A percentile compares a stretch with the other conserved stretches of the same genome.
phyloP scores from a whole-genome alignment of 306 rosid genomes.

The Fragaria nilgerrensis region DNA sequence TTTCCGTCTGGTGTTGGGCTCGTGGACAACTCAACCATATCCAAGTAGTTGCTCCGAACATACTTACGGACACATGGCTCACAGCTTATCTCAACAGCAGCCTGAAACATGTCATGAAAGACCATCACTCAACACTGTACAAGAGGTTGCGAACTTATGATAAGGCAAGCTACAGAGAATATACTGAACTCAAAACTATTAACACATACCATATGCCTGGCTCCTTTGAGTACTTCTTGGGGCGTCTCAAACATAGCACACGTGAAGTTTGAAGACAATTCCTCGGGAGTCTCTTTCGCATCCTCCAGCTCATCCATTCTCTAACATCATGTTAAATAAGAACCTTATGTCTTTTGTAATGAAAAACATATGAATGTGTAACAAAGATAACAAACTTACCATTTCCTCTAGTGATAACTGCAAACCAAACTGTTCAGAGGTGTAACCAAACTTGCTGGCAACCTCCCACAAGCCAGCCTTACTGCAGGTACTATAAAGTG shows the following conservation, averaged over 20 bases:
- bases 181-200: not conserved
- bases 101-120: constrained; percentile 51
- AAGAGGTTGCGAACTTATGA: constrained; percentile 6
- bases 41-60: constrained; percentile 86
- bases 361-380: constrained; percentile 17
- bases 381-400: constrained; percentile 47
- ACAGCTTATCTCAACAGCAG: constrained; percentile 97
- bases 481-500: constrained; percentile 62
- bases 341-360: constrained; percentile 11
- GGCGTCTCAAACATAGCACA: constrained; percentile 86
- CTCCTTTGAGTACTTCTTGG: constrained; percentile 89
- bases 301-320: constrained; percentile 82
- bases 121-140: constrained; percentile 1
- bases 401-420: constrained; percentile 64
- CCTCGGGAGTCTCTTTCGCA: constrained; percentile 96
- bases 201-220: constrained; percentile 86
- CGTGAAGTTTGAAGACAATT: constrained; percentile 91
- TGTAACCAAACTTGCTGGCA: constrained; percentile 89
- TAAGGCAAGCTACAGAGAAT: constrained; percentile 4
- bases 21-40: constrained; percentile 78
- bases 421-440: constrained; percentile 93
- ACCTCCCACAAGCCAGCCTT: constrained; percentile 99
- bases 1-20: constrained; percentile 82
- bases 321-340: constrained; percentile 33
- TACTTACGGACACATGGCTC: constrained; percentile 93